phyloP scores from a whole-genome alignment of 352 stramenopile genomes.

The Phytophthora ohioensis region DNA sequence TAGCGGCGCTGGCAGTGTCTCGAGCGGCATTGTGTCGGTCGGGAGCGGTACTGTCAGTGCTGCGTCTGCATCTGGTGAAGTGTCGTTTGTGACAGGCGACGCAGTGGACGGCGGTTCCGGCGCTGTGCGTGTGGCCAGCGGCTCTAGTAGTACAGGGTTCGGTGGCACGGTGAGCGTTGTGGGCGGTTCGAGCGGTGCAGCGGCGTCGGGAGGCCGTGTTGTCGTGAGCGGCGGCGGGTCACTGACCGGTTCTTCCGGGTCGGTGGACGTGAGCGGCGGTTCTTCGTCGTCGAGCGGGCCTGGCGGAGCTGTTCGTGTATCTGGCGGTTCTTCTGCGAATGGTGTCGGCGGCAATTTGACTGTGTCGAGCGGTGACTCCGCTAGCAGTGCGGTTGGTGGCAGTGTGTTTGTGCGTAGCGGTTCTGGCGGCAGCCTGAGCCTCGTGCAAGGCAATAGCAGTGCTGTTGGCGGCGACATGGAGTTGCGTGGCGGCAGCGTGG shows the following conservation, averaged over 20 bases:
- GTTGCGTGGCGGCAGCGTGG: constrained; percentile 27
- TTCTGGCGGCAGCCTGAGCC: constrained; percentile 32
- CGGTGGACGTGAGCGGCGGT: constrained; percentile 25
- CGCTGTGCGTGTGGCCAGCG: constrained; percentile 11
- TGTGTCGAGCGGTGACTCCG: constrained; percentile 30
- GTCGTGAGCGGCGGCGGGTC: constrained; percentile 13
- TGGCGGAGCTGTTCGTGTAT: constrained; percentile 22
- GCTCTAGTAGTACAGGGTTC: constrained; percentile 16
- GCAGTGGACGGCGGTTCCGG: neutral
- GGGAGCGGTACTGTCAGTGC: neutral
- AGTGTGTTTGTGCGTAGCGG: constrained; percentile 28
- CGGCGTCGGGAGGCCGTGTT: constrained; percentile 18
- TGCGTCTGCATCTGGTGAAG: neutral
- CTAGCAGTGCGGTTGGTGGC: constrained; percentile 16
- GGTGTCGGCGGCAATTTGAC: constrained; percentile 34
- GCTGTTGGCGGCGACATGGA: constrained; percentile 35
- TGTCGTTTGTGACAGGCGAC: neutral
- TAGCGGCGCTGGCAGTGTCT: neutral
- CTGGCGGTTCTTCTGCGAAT: constrained; percentile 31
- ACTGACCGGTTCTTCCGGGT: constrained; percentile 10
- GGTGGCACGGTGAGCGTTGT: constrained; percentile 24
- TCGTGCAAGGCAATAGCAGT: constrained; percentile 30
- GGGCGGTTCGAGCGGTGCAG: constrained; percentile 19
- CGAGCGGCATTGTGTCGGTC: neutral
- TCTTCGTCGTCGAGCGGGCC: constrained; percentile 27